Evolutionary conservation across 2,329 filamentous ascomycete genomes (phyloP).

Genomic region (Fusarium secorum): DNA sequence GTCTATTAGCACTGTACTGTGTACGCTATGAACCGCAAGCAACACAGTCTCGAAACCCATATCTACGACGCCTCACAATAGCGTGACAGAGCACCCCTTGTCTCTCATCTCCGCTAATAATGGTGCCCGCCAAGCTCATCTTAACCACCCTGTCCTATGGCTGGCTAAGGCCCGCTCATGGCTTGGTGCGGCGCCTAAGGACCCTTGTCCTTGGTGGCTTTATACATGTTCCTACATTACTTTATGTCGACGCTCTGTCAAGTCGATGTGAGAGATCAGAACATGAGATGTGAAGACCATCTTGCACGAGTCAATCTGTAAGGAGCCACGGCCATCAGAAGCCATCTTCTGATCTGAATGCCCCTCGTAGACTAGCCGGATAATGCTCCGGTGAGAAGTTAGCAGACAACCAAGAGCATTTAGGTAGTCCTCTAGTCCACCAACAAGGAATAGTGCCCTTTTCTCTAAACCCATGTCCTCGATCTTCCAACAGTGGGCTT

Average conservation of each 20-base stretch:
- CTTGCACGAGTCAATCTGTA: not conserved
- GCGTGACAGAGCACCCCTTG: conserved; percentile 22
- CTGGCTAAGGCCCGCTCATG: conserved; percentile 28
- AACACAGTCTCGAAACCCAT: not conserved
- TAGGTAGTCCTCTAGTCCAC: conserved; percentile 12
- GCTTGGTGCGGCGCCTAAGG: conserved; percentile 39
- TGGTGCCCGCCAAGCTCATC: conserved; percentile 44
- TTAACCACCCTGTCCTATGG: conserved; percentile 40
- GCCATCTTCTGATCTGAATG: not conserved
- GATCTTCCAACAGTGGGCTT: conserved; percentile 16
- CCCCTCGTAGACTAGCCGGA: not conserved
- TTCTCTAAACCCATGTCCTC: conserved; percentile 20
- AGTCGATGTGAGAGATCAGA: conserved; percentile 5
- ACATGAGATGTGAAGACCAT: not conserved
- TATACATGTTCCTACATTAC: conserved; percentile 19
- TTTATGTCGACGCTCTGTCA: conserved; percentile 9
- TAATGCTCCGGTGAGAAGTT: not conserved
- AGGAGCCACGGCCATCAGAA: not conserved
- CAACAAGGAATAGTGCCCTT: conserved; percentile 19
- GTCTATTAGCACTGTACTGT: not conserved
- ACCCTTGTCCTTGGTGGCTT: conserved; percentile 25
- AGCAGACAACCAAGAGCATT: not conserved
- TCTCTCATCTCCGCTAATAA: conserved; percentile 45
- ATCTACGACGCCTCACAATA: conserved; percentile 16
- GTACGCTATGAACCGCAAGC: accelerated